Conservation (phyloP, 129 eudicot genomes). For the Flaveria linearis region DNA sequence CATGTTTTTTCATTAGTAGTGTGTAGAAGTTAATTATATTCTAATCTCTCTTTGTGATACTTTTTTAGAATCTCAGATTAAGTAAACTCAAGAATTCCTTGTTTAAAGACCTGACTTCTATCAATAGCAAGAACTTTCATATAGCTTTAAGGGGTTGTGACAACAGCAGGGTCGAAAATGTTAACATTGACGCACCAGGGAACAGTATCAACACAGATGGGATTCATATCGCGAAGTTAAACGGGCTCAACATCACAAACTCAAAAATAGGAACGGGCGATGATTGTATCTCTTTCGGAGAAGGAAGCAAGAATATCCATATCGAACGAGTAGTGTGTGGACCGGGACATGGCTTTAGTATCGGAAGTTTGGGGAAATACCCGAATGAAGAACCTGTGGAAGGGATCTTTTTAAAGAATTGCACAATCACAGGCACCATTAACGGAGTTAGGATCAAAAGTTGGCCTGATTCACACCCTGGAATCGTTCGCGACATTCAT, state of each 20-base stretch:
- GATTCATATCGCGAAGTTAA: slow-evolving; percentile 46
- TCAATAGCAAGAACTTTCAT: slow-evolving; percentile 55
- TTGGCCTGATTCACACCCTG: slow-evolving; percentile 35
- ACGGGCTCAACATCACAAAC: slow-evolving; percentile 34
- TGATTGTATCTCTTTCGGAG: slow-evolving; percentile 66
- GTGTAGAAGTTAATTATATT: too few relatives aligned
- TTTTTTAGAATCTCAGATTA: slow-evolving; percentile 36
- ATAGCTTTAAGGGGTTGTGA: slow-evolving; percentile 38
- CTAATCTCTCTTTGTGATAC: background rate
- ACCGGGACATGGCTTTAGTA: slow-evolving; percentile 69
- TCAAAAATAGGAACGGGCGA: slow-evolving; percentile 54
- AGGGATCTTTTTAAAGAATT: slow-evolving; percentile 45
- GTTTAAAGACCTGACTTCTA: slow-evolving; percentile 39
- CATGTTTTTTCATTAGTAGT: too few relatives aligned
- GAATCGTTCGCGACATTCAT: slow-evolving; percentile 36
- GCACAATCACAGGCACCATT: slow-evolving; percentile 43
- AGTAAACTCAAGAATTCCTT: slow-evolving; percentile 33
- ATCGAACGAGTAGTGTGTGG: slow-evolving; percentile 57
- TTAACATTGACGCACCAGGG: slow-evolving; percentile 46
- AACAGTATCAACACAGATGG: slow-evolving; percentile 63
- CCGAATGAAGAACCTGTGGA: slow-evolving; percentile 39
- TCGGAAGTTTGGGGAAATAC: slow-evolving; percentile 55
- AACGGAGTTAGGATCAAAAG: slow-evolving; percentile 58
- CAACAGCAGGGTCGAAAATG: slow-evolving; percentile 22
- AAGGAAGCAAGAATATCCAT: slow-evolving; percentile 53